phyloP scores from a whole-genome alignment of 495 filamentous ascomycete genomes.

The Penicillium turbatum region DNA sequence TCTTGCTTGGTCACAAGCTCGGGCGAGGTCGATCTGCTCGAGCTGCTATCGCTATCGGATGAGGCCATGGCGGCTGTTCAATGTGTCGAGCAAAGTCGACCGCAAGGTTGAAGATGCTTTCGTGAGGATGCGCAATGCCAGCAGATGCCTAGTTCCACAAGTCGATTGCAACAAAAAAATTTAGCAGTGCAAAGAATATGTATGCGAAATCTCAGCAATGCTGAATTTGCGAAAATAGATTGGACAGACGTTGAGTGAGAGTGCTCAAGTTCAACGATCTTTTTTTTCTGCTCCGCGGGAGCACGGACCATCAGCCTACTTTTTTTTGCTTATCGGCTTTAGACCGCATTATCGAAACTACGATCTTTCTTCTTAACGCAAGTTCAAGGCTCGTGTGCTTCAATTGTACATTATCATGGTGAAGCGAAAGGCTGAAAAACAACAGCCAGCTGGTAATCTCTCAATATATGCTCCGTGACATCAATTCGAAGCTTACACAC shows the following conservation, averaged over 20 bases:
- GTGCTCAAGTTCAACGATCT: constrained; percentile 24
- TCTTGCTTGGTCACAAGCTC: constrained; percentile 26
- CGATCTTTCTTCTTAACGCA: background rate
- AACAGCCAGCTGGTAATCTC: constrained; percentile 32
- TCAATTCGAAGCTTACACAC: background rate
- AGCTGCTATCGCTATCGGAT: constrained; percentile 29
- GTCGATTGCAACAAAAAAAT: background rate
- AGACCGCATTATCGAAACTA: constrained; percentile 20
- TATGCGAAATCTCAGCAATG: background rate
- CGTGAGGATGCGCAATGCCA: constrained; percentile 3
- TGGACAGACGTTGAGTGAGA: constrained; percentile 12
- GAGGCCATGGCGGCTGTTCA: constrained; percentile 30
- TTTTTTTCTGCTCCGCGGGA: constrained; percentile 45
- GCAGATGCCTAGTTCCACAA: background rate
- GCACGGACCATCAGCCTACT: constrained; percentile 41
- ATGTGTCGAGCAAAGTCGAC: background rate
- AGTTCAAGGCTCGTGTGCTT: background rate
- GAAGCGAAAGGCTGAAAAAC: constrained; percentile 47
- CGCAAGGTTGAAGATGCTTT: background rate
- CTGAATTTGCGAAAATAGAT: background rate
- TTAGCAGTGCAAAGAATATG: background rate
- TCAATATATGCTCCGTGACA: background rate
- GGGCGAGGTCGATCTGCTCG: constrained; percentile 31
- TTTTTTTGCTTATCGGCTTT: constrained; percentile 34
- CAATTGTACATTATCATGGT: constrained; percentile 16